Evolutionary conservation across 352 stramenopile genomes (phyloP), one percentile per base, ranked within the genome.

Genomic region (Phytopythium cucurbitacearum): DNA sequence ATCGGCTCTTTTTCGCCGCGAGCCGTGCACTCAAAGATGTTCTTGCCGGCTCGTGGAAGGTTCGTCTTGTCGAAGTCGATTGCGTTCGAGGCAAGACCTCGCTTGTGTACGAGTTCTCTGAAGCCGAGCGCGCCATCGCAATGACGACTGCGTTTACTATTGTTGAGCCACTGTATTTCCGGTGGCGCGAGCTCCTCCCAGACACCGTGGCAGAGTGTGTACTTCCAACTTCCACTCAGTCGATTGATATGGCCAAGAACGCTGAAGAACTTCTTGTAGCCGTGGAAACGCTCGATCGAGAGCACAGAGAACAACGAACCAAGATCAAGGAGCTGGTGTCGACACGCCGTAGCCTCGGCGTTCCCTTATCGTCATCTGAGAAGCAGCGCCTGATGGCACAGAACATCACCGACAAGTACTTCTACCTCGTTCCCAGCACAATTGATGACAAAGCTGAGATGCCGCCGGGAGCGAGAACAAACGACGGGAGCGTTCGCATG

Each of bases 1-100:
- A 79, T 11, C 80, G 89, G 56, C 53, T 91, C 12, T 57, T 86
- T 8, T 74, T 77, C 16, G 58, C 66, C 12, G 57, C 65, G 6
- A 77, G 66, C 37, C 55, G 53, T n/a, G 60, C 64, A 0, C 34
- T 91, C 1, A 75, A 82, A 48, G 61, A 78, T 7, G 48, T 69
- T 0, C 52, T 89, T n/a, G 39, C 78, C 40, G 82, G 80, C 5
- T 56, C 67, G 3, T 76, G 66, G 69, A 93, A 89, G 42, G 60
- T 76, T 5, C 71, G 75, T 8, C 34, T 85, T 4, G 59, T 89
- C 3, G 73, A 87, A 47, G 53, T 90, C 7, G 64, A 88, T 46
- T 78, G 71, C 11, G 36, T 43, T 2, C 59, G 57, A 13, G 77
- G 76, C 0, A 77, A 82, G 49, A 80, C 65, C 4, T 82, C 69